These are phyloP conservation scores for Allodekkera sacchari DNA, from an alignment of 805 yeast genomes.

Conservation along the genomic window DNA sequence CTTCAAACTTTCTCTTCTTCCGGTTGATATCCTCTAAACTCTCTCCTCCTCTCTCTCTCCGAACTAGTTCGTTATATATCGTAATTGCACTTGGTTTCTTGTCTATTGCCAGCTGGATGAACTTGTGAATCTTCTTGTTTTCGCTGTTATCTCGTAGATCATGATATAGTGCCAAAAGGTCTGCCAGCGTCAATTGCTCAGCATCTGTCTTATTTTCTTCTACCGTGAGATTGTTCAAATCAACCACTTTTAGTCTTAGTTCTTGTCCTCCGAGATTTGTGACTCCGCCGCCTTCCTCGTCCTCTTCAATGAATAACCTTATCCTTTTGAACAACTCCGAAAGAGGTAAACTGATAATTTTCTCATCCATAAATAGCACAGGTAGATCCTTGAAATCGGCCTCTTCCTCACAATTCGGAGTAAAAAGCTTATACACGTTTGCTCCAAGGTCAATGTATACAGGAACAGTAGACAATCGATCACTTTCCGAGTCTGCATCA, in stretches of 20 bases:
- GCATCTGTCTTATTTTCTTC: conserved; percentile 18
- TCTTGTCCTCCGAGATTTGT: background rate
- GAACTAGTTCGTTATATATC: background rate
- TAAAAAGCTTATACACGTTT: conserved; percentile 17
- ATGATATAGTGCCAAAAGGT: conserved; percentile 13
- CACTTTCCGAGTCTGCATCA: no score
- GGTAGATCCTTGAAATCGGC: conserved; percentile 16
- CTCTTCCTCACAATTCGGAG: conserved; percentile 16
- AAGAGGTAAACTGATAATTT: conserved; percentile 7
- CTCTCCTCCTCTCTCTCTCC: conserved; percentile 6
- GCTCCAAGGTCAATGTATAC: conserved; percentile 22
- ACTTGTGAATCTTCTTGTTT: conserved; percentile 16
- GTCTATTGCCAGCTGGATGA: conserved; percentile 13
- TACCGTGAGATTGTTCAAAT: conserved; percentile 14
- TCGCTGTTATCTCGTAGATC: conserved; percentile 15
- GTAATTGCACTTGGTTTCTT: conserved; percentile 4
- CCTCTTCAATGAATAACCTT: conserved; percentile 4
- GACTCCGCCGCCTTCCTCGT: conserved; percentile 4
- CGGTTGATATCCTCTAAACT: conserved; percentile 18
- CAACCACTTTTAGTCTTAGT: conserved; percentile 10
- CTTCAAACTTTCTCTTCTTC: background rate
- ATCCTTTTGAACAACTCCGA: conserved; percentile 6
- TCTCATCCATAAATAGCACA: conserved; percentile 11
- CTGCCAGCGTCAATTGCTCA: conserved; percentile 10
- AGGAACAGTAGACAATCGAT: conserved; percentile 10